A percentile compares a stretch with the other conserved stretches of the same genome.
Evolutionary conservation across 257 asterid genomes (phyloP).

Genomic region (Salvia splendens): DNA sequence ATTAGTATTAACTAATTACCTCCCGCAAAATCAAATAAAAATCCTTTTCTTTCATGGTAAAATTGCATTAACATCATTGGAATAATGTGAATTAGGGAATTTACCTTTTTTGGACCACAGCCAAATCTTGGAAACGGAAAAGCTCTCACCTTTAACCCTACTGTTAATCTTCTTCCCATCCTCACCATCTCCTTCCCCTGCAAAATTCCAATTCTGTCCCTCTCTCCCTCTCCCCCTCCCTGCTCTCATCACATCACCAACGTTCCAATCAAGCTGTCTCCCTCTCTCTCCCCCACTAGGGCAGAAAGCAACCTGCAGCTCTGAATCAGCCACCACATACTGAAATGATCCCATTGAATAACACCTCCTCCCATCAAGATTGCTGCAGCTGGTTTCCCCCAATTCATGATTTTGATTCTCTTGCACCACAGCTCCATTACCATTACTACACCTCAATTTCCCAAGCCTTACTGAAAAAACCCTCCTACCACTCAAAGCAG

Average conservation of each 20-base stretch:
- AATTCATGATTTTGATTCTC: constrained; percentile 45
- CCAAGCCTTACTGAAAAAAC: constrained; percentile 92
- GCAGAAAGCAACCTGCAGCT: constrained; percentile 71
- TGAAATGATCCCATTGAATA: constrained; percentile 93
- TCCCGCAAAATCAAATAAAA: constrained; percentile 9
- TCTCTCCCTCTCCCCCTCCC: constrained; percentile 25
- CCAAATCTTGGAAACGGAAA: constrained; percentile 97
- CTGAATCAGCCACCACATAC: constrained; percentile 88
- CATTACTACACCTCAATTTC: constrained; percentile 50
- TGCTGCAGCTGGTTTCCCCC: constrained; percentile 74
- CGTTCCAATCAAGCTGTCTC: constrained; percentile 27
- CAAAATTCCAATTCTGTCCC: constrained; percentile 57
- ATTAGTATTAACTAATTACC: constrained; percentile 8
- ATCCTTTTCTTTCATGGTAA: constrained; percentile 37
- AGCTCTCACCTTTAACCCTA: constrained; percentile 89
- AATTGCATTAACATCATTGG: constrained; percentile 46
- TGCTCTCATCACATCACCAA: constrained; percentile 30
- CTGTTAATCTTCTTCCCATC: constrained; percentile 69
- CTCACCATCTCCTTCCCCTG: constrained; percentile 42
- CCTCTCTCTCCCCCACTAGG: constrained; percentile 35
- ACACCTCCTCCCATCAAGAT: constrained; percentile 85
- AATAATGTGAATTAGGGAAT: constrained; percentile 44
- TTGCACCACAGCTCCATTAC: constrained; percentile 30
- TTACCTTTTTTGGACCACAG: constrained; percentile 88
- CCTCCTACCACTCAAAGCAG: constrained; percentile 55